phyloP scores from a whole-genome alignment of 2,329 filamentous ascomycete genomes.

The Monosporascus sp. region DNA sequence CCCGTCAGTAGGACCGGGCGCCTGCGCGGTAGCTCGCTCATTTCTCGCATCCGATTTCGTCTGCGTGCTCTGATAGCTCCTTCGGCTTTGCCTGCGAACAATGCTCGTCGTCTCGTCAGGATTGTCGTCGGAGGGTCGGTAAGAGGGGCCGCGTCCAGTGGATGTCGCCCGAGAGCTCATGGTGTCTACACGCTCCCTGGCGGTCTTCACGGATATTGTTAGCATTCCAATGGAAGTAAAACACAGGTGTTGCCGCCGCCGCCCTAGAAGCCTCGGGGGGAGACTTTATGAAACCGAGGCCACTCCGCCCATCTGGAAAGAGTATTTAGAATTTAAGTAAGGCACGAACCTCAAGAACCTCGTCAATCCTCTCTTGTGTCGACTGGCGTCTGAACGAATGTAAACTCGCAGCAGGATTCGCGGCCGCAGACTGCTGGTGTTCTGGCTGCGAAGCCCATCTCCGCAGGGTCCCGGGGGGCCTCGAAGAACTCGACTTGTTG shows the following conservation, averaged over 20 bases:
- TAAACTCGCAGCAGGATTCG: background rate
- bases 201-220: constrained; percentile 26
- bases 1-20: constrained; percentile 14
- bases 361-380: constrained; percentile 37
- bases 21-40: constrained; percentile 10
- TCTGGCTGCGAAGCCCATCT: background rate
- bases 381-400: constrained; percentile 21
- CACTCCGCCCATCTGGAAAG: too few species aligned
- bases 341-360: constrained; percentile 41
- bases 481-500: background rate
- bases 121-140: constrained; percentile 10
- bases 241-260: too few species aligned
- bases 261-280: too few species aligned
- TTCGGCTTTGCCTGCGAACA: constrained; percentile 27
- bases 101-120: constrained; percentile 40
- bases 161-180: constrained; percentile 25
- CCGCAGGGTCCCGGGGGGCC: background rate
- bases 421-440: background rate
- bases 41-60: constrained; percentile 17
- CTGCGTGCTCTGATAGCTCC: constrained; percentile 37
- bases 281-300: too few species aligned
- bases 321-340: background rate
- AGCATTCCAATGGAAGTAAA: too few species aligned
- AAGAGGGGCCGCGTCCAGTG: constrained; percentile 14
- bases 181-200: constrained; percentile 37